Conservation (phyloP, 1,284 basidiomycete genomes). For the Trichosporon sp. region DNA sequence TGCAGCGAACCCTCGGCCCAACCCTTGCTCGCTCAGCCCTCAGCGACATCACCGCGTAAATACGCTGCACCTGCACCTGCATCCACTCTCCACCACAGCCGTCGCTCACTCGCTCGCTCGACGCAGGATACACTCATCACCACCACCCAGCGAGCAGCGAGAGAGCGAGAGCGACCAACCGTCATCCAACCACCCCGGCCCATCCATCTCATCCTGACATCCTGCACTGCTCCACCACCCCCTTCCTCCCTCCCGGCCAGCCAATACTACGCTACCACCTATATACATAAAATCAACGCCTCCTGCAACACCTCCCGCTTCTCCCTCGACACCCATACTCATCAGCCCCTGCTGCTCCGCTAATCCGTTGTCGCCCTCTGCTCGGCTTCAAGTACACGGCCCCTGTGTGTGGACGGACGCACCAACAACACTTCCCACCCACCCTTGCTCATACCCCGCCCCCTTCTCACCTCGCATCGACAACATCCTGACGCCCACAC, state of each 20-base stretch:
- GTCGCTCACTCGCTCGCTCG: too few species aligned
- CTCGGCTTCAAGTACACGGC: neutral
- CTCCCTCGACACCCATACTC: neutral
- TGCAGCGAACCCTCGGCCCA: too few species aligned
- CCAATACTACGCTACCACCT: neutral
- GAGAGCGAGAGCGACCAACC: too few species aligned
- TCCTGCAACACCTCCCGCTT: neutral
- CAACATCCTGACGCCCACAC: neutral
- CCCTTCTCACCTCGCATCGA: neutral
- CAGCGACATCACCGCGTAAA: neutral
- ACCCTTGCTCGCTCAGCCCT: neutral
- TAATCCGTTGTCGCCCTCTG: neutral
- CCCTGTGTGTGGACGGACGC: slow-evolving; percentile 3
- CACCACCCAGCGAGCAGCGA: neutral
- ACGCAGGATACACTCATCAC: neutral
- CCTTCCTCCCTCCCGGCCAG: neutral
- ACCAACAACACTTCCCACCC: neutral
- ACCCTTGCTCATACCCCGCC: too few species aligned
- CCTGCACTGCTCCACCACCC: neutral
- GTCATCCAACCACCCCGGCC: too few species aligned
- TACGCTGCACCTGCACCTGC: neutral
- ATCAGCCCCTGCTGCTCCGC: neutral
- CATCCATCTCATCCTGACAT: too few species aligned
- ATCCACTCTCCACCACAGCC: neutral
- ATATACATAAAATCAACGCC: neutral